Conservation (phyloP, 495 filamentous ascomycete species). For the Neurospora africana region DNA sequence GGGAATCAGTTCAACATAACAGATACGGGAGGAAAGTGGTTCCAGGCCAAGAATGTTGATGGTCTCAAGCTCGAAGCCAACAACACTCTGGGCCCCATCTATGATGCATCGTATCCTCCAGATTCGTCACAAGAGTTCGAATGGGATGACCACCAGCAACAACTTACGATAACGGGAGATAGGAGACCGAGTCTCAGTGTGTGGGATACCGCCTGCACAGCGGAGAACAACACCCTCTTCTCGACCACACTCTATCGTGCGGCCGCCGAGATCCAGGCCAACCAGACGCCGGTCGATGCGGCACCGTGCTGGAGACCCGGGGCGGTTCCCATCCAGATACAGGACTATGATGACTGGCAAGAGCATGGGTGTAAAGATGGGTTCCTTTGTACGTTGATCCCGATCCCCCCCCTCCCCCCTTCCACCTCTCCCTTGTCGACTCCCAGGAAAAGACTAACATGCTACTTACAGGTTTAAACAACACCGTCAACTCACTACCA, state of each 20-base stretch:
- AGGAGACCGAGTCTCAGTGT: conserved; percentile 1
- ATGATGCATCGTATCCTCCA: conserved; percentile 18
- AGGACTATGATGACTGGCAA: conserved; percentile 24
- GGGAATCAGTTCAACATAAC: conserved; percentile 23
- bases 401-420: background rate
- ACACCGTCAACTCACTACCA: conserved; percentile 33
- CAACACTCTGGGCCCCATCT: conserved; percentile 13
- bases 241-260: conserved; percentile 23
- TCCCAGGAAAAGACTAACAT: conserved; percentile 6
- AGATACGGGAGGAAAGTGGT: conserved; percentile 31
- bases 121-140: conserved; percentile 12
- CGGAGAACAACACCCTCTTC: conserved; percentile 19
- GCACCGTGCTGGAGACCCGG: conserved; percentile 27
- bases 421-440: background rate
- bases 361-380: conserved; percentile 26
- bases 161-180: conserved; percentile 1
- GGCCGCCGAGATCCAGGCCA: background rate
- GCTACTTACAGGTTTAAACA: conserved; percentile 28
- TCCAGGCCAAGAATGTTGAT: conserved; percentile 13
- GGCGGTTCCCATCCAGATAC: conserved; percentile 24
- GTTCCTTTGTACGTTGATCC: conserved; percentile 27
- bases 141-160: conserved; percentile 1
- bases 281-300: conserved; percentile 16
- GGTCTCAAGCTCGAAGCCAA: background rate
- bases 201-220: conserved; percentile 26